Conservation (phyloP, 202 grass and related monocot genomes). For the Carex arenaria region DNA sequence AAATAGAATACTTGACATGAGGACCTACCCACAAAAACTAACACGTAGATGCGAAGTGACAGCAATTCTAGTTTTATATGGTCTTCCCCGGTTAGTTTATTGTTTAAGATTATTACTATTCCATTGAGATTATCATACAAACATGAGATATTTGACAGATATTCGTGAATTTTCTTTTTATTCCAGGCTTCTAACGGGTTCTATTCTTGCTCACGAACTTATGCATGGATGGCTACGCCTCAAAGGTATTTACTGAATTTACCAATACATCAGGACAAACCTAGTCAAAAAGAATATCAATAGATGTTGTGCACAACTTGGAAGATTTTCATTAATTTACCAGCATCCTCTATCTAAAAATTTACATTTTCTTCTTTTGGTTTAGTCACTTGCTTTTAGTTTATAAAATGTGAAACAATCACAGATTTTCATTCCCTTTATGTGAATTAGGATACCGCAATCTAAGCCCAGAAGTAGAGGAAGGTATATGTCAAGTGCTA, state of each 20-base stretch:
- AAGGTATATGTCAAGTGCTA: conserved; percentile 97
- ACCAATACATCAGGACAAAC: not conserved
- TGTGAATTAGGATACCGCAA: conserved; percentile 54
- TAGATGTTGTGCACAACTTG: not conserved
- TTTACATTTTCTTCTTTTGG: not conserved
- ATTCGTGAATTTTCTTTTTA: not conserved
- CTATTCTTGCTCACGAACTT: conserved; percentile 94
- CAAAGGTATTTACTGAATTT: conserved; percentile 45
- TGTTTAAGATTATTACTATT: not conserved
- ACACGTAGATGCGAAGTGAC: conserved; percentile 78
- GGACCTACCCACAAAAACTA: conserved; percentile 65
- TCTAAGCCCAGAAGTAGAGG: conserved; percentile 65
- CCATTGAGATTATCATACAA: not conserved
- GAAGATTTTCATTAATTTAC: not conserved
- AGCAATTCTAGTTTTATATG: conserved; percentile 88
- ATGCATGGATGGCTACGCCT: conserved; percentile 97
- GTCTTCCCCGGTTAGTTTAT: conserved; percentile 73
- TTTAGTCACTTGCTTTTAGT: not conserved
- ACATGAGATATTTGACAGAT: conserved; percentile 9
- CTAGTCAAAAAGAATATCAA: not conserved
- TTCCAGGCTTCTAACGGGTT: conserved; percentile 84
- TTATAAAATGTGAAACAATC: conserved; percentile 6
- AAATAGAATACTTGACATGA: conserved; percentile 69
- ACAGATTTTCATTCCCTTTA: not conserved
- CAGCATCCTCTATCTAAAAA: not conserved